Conservation (phyloP, 2,329 filamentous ascomycete species). For the Alternaria tenuissima region DNA sequence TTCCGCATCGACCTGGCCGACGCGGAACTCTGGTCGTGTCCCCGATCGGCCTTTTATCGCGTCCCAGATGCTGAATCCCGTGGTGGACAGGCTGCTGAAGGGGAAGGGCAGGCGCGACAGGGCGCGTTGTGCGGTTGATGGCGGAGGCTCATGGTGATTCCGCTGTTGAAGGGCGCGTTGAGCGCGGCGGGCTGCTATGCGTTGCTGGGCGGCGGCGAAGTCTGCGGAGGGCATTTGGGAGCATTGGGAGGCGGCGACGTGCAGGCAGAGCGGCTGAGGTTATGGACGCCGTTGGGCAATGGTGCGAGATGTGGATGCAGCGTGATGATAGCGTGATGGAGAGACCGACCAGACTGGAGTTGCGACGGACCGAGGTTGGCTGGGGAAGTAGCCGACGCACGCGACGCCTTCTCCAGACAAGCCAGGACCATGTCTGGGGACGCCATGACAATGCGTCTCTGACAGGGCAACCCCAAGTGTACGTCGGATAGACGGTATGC, state of each 20-base stretch:
- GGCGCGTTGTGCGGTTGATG: slow-evolving; percentile 51
- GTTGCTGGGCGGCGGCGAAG: slow-evolving; percentile 89
- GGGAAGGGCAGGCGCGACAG: slow-evolving; percentile 59
- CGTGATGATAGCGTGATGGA: slow-evolving; percentile 32
- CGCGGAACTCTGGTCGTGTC: slow-evolving; percentile 84
- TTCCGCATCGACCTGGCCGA: slow-evolving; percentile 95
- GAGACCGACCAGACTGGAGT: slow-evolving; percentile 10
- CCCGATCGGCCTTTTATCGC: slow-evolving; percentile 76
- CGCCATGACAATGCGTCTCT: background rate
- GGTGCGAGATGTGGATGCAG: slow-evolving; percentile 6
- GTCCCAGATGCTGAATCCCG: slow-evolving; percentile 70
- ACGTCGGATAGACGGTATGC: background rate
- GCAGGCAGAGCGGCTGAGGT: slow-evolving; percentile 10
- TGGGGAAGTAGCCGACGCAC: slow-evolving; percentile 9
- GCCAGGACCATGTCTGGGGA: background rate
- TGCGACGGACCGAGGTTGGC: slow-evolving; percentile 41
- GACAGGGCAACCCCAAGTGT: background rate
- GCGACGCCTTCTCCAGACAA: slow-evolving; percentile 4
- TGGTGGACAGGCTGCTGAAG: slow-evolving; percentile 64
- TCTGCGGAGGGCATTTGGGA: slow-evolving; percentile 61
- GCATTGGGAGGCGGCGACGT: slow-evolving; percentile 23
- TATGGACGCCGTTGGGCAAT: slow-evolving; percentile 2
- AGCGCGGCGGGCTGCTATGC: slow-evolving; percentile 80
- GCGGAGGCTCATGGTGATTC: slow-evolving; percentile 53
- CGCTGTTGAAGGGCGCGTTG: slow-evolving; percentile 74